Conservation (phyloP, 1,284 basidiomycete species). For the Rhodotorula sp. region DNA sequence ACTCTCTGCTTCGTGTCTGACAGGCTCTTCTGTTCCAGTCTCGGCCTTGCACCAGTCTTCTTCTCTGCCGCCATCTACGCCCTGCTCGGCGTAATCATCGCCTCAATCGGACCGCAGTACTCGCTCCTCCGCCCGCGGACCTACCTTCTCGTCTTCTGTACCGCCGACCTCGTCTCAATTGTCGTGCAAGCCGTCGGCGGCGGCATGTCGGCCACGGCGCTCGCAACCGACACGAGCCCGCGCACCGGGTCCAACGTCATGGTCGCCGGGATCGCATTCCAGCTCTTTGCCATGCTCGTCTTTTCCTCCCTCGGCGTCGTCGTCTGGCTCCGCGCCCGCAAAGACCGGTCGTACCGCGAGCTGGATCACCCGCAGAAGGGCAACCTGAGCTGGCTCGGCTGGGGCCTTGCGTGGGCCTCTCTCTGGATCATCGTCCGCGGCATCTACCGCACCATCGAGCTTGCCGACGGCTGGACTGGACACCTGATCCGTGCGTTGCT, state of each 20-base stretch:
- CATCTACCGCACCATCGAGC: conserved; percentile 31
- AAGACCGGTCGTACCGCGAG: background rate
- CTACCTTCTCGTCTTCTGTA: conserved; percentile 32
- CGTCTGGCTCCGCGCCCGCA: conserved; percentile 15
- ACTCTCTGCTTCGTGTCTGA: background rate
- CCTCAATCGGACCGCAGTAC: conserved; percentile 18
- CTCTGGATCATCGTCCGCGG: conserved; percentile 35
- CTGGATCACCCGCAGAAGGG: background rate
- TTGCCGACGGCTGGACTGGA: conserved; percentile 30
- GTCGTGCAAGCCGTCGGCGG: conserved; percentile 39
- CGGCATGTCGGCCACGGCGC: conserved; percentile 26
- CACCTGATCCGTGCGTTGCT: conserved; percentile 18
- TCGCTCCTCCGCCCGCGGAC: conserved; percentile 12
- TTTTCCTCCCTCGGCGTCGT: conserved; percentile 25
- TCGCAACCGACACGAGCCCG: conserved; percentile 7
- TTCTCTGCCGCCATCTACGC: conserved; percentile 30
- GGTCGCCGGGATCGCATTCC: conserved; percentile 31
- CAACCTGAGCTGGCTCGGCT: background rate
- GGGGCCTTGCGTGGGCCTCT: conserved; percentile 17
- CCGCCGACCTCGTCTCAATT: conserved; percentile 30
- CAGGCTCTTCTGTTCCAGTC: conserved; percentile 1
- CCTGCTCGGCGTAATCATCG: conserved; percentile 29
- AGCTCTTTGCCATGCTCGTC: conserved; percentile 18
- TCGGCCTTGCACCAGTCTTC: conserved; percentile 38
- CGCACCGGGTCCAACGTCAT: conserved; percentile 31